phyloP scores from a whole-genome alignment of 2,329 filamentous ascomycete species.

The Arthroderma sp. region DNA sequence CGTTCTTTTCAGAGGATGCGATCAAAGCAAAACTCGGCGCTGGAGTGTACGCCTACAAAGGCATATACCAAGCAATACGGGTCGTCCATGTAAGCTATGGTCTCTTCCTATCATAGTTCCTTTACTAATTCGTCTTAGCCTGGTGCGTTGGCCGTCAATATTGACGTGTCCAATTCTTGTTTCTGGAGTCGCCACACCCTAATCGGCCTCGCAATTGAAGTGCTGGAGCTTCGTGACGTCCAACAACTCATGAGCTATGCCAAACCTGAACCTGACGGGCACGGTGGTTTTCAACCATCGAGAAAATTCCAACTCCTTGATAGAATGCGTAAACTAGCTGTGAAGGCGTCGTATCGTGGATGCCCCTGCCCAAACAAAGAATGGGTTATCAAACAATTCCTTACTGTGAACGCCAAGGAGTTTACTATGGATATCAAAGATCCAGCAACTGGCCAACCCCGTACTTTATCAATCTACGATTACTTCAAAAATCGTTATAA shows the following conservation, averaged over 20 bases:
- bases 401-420: slow-evolving; percentile 29
- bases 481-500: slow-evolving; percentile 45
- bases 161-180: slow-evolving; percentile 81
- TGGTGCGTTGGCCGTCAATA: slow-evolving; percentile 63
- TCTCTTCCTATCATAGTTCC: not conserved
- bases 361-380: slow-evolving; percentile 23
- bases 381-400: slow-evolving; percentile 41
- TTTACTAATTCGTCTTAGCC: slow-evolving; percentile 28
- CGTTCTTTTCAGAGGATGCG: slow-evolving; percentile 55
- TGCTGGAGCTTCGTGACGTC: slow-evolving; percentile 21
- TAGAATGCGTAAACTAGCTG: slow-evolving; percentile 24
- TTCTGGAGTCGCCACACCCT: slow-evolving; percentile 55
- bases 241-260: slow-evolving; percentile 18
- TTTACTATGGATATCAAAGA: slow-evolving; percentile 32
- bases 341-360: slow-evolving; percentile 24
- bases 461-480: slow-evolving; percentile 44
- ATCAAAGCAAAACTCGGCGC: slow-evolving; percentile 44
- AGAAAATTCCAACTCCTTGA: slow-evolving; percentile 17
- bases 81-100: slow-evolving; percentile 45
- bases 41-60: slow-evolving; percentile 68
- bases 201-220: slow-evolving; percentile 22
- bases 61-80: slow-evolving; percentile 75
- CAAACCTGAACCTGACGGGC: slow-evolving; percentile 14
- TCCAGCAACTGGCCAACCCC: slow-evolving; percentile 25
- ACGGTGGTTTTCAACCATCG: slow-evolving; percentile 15